These are phyloP conservation scores for Rhipidocladum racemiflorum DNA, from an alignment of 176 grass and related monocot species.

Conservation along the genomic window DNA sequence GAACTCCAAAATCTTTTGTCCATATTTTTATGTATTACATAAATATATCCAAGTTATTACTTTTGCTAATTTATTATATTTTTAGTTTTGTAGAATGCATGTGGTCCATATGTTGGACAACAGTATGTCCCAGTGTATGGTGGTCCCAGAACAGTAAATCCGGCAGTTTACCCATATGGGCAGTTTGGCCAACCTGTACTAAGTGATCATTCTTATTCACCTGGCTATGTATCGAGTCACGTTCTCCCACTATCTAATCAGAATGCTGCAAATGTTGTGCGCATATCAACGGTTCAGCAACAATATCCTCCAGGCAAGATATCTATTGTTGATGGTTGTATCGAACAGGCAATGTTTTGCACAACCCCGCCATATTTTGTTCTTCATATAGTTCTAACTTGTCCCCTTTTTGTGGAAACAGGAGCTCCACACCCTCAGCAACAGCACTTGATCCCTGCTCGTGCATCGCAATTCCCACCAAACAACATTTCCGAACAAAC, in stretches of 20 bases:
- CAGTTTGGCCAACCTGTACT: constrained; percentile 53
- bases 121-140: constrained; percentile 62
- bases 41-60: not conserved
- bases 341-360: not conserved
- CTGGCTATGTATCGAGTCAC: constrained; percentile 56
- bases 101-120: constrained; percentile 60
- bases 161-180: constrained; percentile 65
- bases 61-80: constrained; percentile 48
- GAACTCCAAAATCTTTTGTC: constrained; percentile 24
- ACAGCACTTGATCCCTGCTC: constrained; percentile 53
- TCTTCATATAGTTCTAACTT: not conserved
- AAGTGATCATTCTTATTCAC: constrained; percentile 53
- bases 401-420: constrained; percentile 27
- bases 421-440: constrained; percentile 47
- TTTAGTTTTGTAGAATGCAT: constrained; percentile 77
- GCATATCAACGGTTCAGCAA: constrained; percentile 43
- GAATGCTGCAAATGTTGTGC: constrained; percentile 43
- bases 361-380: not conserved
- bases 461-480: constrained; percentile 44
- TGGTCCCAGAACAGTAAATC: constrained; percentile 48
- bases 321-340: constrained; percentile 4
- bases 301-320: constrained; percentile 61
- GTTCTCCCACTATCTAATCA: constrained; percentile 50
- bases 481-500: constrained; percentile 61
- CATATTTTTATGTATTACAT: not conserved